Percentiles rank a stretch among this genome's conserved stretches.
Evolutionary conservation across 257 asterid species (phyloP).

Genomic region (Craterostigma plantagineum): DNA sequence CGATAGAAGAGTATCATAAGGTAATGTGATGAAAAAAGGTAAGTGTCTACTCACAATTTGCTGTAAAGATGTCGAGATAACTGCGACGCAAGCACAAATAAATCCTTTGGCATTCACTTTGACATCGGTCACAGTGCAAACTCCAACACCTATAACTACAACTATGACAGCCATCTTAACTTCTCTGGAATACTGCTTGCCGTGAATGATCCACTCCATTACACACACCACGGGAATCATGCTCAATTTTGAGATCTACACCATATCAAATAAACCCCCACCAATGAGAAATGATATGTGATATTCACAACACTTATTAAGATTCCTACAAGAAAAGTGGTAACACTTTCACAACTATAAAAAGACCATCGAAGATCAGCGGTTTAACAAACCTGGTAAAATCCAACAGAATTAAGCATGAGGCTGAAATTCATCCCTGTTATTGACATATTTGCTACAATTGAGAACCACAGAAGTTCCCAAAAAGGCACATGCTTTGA

Average conservation of each 20-base stretch:
- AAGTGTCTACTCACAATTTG: constrained; percentile 58
- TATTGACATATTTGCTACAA: constrained; percentile 89
- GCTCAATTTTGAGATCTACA: constrained; percentile 91
- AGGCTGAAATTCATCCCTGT: constrained; percentile 97
- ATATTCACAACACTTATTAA: too few relatives aligned
- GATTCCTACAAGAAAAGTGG: too few relatives aligned
- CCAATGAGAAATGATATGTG: constrained; percentile 12
- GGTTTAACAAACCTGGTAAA: constrained; percentile 57
- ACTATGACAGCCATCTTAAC: constrained; percentile 75
- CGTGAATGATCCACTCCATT: constrained; percentile 92
- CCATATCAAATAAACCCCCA: constrained; percentile 1
- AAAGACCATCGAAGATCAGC: neutral
- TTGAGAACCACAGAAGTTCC: constrained; percentile 96
- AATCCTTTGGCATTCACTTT: constrained; percentile 83
- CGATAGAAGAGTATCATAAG: too few relatives aligned
- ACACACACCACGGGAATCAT: constrained; percentile 96
- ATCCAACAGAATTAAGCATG: constrained; percentile 94
- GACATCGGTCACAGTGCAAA: constrained; percentile 97
- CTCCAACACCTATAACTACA: constrained; percentile 94
- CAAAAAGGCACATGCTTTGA: constrained; percentile 88
- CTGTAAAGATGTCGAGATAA: constrained; percentile 75
- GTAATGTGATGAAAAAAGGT: too few relatives aligned
- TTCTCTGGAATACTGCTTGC: constrained; percentile 59
- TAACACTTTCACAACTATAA: neutral
- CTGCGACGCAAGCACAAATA: constrained; percentile 78